Percentiles rank a stretch among this genome's conserved stretches.
These are phyloP conservation scores for Dictyostelium brefeldianum DNA, from an alignment of 78 protist genomes.

Conservation along the genomic window DNA sequence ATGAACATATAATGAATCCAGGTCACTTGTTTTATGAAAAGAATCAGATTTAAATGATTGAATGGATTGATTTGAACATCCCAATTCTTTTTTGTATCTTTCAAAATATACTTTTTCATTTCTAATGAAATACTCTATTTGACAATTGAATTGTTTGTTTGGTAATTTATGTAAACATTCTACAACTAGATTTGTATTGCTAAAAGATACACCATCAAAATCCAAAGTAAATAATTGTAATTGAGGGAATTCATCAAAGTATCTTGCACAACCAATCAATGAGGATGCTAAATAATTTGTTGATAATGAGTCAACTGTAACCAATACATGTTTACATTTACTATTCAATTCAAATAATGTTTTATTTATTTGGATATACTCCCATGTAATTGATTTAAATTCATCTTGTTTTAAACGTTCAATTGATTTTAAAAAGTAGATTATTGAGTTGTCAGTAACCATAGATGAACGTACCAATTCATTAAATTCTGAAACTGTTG, in stretches of 20 bases:
- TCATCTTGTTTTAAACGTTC: neutral
- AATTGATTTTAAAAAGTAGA: no score
- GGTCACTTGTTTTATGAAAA: neutral
- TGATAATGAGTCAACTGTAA: neutral
- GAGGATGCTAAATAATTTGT: neutral
- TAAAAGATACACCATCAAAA: neutral
- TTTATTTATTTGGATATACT: neutral
- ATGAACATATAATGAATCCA: neutral
- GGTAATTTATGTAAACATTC: neutral
- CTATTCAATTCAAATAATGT: neutral
- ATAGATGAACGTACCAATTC: no score
- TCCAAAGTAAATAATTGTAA: constrained; percentile 1
- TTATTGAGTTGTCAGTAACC: no score
- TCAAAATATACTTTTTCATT: neutral
- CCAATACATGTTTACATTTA: constrained; percentile 2
- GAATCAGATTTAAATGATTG: neutral
- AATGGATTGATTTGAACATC: neutral
- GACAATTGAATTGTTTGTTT: neutral
- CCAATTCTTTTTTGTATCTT: neutral
- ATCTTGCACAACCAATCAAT: neutral
- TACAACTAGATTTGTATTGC: neutral
- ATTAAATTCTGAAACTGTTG: no score
- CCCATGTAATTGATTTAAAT: neutral
- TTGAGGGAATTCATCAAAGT: neutral
- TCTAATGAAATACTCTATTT: neutral